Evolutionary conservation across 2,329 filamentous ascomycete genomes (phyloP), one percentile per base, ranked within the genome.

Genomic region (Trichophyton simii): DNA sequence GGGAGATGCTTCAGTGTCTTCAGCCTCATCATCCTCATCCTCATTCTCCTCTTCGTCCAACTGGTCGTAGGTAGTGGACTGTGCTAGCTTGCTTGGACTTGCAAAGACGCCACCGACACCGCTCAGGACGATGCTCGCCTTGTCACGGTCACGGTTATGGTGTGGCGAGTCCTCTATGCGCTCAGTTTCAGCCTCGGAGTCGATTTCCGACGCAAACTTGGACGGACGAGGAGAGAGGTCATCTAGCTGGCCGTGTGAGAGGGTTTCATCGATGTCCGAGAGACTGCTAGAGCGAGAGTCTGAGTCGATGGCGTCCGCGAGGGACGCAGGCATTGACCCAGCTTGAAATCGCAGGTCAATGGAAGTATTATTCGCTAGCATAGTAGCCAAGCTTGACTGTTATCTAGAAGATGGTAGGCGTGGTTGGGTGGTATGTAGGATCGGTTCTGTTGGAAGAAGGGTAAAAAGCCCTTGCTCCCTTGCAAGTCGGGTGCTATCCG

Each of bases 171-270:
- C 86, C 70, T 94, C 94, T 63, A 99, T 81, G 63, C 94, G 86
- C 76, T 96, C 91, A 1, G 92, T 97, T 76, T 96, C 92, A 38
- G 92, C 92, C 75, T 97, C 92, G 2, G 91, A 87, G 68, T 88
- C 85, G 61, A 82, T 80, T 59, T 86, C 83, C 36, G 84, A 83
- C 62, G 83, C 78, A 64, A 82, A 77, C 67, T 78, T 83, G 66
- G 81, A 78, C 7, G 79, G 79, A 67, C 66, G 74, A 60, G 70
- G 75, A 62, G 72, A 74, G 68, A 74, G 80, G 63, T 82, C 82
- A 60, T 87, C 77, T 11, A 75, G 75, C 2, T 75, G 75, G 57
- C 82, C 87, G 65, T 88, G 84, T 59, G 89, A 87, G 50, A 79
- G 82, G 64, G 89, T 86, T 69, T 95, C 89, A 70, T 91, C 91